Conservation (phyloP, 75 land plant genomes). For the Pinus taeda region DNA sequence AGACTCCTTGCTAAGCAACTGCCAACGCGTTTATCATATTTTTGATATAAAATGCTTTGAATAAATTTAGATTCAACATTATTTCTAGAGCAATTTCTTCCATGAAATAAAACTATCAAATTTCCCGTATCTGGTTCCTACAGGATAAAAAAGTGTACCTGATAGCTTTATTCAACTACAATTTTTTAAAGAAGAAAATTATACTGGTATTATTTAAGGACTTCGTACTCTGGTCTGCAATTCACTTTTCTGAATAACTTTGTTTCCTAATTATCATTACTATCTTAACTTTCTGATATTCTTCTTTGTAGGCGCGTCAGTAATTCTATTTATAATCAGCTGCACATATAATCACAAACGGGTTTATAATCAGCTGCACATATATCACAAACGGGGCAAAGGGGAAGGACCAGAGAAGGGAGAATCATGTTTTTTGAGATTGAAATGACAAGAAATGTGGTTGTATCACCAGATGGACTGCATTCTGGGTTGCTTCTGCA, state of each 20-base stretch:
- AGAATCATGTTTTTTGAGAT: no score
- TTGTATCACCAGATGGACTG: no score
- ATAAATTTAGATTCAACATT: neutral
- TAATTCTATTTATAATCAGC: neutral
- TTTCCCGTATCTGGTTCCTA: neutral
- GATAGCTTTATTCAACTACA: neutral
- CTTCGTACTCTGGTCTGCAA: neutral
- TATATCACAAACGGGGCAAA: no score
- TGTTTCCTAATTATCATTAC: neutral
- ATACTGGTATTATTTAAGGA: neutral
- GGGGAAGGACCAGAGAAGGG: no score
- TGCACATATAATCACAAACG: neutral
- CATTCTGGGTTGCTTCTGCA: no score
- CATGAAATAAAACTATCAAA: neutral
- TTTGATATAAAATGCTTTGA: neutral
- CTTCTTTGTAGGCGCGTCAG: neutral
- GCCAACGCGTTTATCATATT: neutral
- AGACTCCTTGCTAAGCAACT: neutral
- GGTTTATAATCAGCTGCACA: no score
- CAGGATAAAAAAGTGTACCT: neutral
- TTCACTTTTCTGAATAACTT: constrained; percentile 1
- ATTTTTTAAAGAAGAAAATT: neutral
- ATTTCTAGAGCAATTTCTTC: neutral
- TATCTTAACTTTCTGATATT: neutral
- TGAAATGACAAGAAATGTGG: no score